Base-by-base conservation (phyloP, 169 alveolate species). In the Toxoplasma gondii region DNA sequence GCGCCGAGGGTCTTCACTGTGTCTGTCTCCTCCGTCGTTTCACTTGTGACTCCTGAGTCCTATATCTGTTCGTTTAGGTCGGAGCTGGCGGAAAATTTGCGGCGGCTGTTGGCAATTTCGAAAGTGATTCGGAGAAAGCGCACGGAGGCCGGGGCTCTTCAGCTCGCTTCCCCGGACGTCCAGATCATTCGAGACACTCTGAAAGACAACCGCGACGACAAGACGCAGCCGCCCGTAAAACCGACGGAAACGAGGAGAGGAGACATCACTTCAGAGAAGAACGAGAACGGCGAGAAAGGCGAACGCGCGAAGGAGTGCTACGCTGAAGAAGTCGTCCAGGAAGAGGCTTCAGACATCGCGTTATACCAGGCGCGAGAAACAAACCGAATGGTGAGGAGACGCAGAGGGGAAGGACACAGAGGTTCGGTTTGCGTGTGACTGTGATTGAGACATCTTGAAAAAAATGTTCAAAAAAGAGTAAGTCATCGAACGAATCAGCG, bases 151-250 rank as follows among this genome's bases (percentile, higher is more conserved):
- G 99, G 99, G 7, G 99, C 99, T 16, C 97, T 99, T 88, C 99
- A 98, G 81, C 95, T 99, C 83, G 98, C 99, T n/a, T 98, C 99
- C 27, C 98, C 99, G 82, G 99, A 98, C 97, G 99, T 98, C 91
- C 83, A 74, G 64, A 45, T 64, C 22, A 54, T 80, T 39, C 64
- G 87, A 4, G 58, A 64, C 43, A 58, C 84, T 7, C 4, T 80
- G n/a, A 49, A 45, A 27, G 92, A 80, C 49, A 43, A 88, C 39
- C 31, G 84, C 83, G 58, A 54, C 39, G 84, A 4, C 34, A 43
- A 44, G 67, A 38, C 53, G 38, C 4, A 39, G 90, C 1, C 39
- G 4, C 58, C 12, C 22, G 4, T 12, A 4, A 12, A 49, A 4
- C 58, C 58, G 12, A 49, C 58, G 58, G 58, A 36, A 16, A 41